These are phyloP conservation scores for Termitomyces sp. DNA, from an alignment of 768 basidiomycete species.

Conservation along the genomic window DNA sequence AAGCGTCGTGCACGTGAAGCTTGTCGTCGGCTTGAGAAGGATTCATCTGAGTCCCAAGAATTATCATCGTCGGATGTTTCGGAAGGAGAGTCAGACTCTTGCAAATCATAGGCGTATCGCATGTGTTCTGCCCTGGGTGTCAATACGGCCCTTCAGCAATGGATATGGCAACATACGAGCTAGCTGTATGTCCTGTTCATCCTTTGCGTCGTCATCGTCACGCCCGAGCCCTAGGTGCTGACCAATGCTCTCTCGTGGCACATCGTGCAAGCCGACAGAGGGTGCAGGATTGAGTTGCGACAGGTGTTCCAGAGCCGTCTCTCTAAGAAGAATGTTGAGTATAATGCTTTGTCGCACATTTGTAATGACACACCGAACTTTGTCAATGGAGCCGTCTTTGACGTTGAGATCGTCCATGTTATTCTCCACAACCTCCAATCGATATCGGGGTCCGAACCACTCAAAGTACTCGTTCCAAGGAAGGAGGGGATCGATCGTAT, in stretches of 20 bases:
- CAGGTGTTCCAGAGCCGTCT: slow-evolving; percentile 33
- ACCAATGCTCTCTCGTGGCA: slow-evolving; percentile 66
- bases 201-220: slow-evolving; percentile 44
- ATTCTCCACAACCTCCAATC: slow-evolving; percentile 84
- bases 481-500: slow-evolving; percentile 69
- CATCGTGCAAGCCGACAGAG: slow-evolving; percentile 80
- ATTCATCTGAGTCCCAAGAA: slow-evolving; percentile 34
- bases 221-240: slow-evolving; percentile 53
- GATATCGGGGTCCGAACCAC: slow-evolving; percentile 95
- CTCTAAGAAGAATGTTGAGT: slow-evolving; percentile 15
- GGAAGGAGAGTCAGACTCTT: slow-evolving; percentile 39
- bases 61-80: slow-evolving; percentile 43
- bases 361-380: slow-evolving; percentile 55
- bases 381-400: slow-evolving; percentile 73
- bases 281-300: slow-evolving; percentile 54
- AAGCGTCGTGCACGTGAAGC: slow-evolving; percentile 8
- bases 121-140: slow-evolving; percentile 45
- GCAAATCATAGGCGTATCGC: slow-evolving; percentile 56
- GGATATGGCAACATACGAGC: slow-evolving; percentile 48
- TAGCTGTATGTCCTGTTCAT: slow-evolving; percentile 61
- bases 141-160: background rate
- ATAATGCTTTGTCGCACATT: background rate
- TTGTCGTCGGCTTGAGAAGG: slow-evolving; percentile 30
- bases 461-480: slow-evolving; percentile 92
- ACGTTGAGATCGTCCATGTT: slow-evolving; percentile 95